phyloP scores from a whole-genome alignment of 345 rosid species.

The Corymbia maculata region DNA sequence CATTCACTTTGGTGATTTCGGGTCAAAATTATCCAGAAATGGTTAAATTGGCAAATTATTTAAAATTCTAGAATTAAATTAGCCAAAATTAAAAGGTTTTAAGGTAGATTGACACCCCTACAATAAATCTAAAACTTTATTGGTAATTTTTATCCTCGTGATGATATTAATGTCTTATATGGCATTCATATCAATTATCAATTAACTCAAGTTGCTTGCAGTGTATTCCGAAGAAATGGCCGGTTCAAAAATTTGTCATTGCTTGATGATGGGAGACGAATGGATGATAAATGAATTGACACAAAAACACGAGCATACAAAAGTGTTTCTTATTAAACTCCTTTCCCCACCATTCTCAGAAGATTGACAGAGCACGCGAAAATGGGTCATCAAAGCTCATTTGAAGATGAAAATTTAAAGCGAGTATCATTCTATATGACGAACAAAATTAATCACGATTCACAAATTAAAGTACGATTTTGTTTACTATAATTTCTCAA shows the following conservation, averaged over 20 bases:
- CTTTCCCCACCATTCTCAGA: background rate
- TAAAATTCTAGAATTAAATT: rapidly evolving
- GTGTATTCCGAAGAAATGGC: background rate
- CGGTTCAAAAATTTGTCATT: background rate
- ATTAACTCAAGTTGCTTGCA: background rate
- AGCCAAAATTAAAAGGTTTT: rapidly evolving
- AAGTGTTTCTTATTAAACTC: background rate
- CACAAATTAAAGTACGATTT: background rate
- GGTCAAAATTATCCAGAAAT: rapidly evolving
- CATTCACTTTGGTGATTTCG: rapidly evolving
- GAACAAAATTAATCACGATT: background rate
- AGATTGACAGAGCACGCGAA: background rate
- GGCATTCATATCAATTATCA: background rate
- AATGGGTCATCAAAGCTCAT: background rate
- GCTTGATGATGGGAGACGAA: background rate
- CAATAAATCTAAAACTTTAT: rapidly evolving
- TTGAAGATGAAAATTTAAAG: background rate
- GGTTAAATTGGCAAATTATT: rapidly evolving
- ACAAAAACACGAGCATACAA: background rate
- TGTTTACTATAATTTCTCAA: background rate
- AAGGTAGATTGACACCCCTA: rapidly evolving
- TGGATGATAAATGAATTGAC: background rate
- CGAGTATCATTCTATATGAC: background rate
- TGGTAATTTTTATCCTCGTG: background rate
- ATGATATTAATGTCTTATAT: background rate